Evolutionary conservation across 2,329 filamentous ascomycete species (phyloP).

Genomic region (Diaporthe sp.): DNA sequence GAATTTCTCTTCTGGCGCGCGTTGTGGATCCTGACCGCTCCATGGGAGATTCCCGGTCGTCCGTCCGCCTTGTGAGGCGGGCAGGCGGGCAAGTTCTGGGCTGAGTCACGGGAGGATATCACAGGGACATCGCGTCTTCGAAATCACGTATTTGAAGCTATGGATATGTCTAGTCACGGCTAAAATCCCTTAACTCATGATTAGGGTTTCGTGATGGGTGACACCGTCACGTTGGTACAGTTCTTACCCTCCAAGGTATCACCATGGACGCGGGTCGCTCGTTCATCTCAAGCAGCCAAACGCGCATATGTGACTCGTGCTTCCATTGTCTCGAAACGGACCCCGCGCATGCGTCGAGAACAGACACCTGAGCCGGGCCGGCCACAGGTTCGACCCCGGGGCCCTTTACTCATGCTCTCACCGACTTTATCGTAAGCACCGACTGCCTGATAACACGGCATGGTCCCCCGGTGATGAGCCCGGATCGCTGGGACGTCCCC

Average conservation of each 20-base stretch:
- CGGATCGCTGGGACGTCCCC: slow-evolving; percentile 25
- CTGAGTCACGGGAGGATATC: slow-evolving; percentile 5
- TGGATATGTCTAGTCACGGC: slow-evolving; percentile 10
- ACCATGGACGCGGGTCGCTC: slow-evolving; percentile 12
- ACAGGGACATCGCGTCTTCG: slow-evolving; percentile 14
- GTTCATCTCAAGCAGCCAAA: slow-evolving; percentile 15
- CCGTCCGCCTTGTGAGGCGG: slow-evolving; percentile 8
- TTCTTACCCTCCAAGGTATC: slow-evolving; percentile 8
- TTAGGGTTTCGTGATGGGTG: slow-evolving; percentile 13
- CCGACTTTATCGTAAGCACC: slow-evolving; percentile 24
- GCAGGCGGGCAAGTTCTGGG: slow-evolving; percentile 13
- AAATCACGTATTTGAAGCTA: slow-evolving; percentile 8
- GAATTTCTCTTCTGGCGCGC: background rate
- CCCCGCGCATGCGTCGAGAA: slow-evolving; percentile 23
- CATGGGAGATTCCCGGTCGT: background rate
- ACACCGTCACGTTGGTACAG: slow-evolving; percentile 23
- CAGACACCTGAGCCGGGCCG: slow-evolving; percentile 14
- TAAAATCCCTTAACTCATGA: background rate
- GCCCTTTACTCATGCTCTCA: slow-evolving; percentile 17
- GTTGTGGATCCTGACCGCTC: slow-evolving; percentile 14
- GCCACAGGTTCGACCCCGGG: background rate
- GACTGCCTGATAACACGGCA: slow-evolving; percentile 13
- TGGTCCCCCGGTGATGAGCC: slow-evolving; percentile 7
- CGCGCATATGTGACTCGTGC: slow-evolving; percentile 16
- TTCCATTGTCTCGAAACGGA: slow-evolving; percentile 1